phyloP scores from a whole-genome alignment of 345 rosid genomes.

The Acer yangbiense region DNA sequence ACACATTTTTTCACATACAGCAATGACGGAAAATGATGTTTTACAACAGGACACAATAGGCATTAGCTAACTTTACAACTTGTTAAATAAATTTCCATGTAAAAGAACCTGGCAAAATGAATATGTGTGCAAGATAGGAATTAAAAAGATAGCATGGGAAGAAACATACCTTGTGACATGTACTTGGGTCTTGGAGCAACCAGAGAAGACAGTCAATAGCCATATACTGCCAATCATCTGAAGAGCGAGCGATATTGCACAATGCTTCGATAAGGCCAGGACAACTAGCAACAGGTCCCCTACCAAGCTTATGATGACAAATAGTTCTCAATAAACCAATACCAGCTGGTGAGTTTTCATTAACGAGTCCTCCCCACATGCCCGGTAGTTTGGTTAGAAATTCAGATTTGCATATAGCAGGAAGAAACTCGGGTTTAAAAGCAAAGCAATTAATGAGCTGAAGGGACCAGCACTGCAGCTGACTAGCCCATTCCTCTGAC shows the following conservation, averaged over 20 bases:
- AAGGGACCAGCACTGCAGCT: slow-evolving; percentile 99
- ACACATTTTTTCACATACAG: not conserved
- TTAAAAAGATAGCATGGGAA: not conserved
- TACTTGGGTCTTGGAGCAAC: slow-evolving; percentile 90
- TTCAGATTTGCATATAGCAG: slow-evolving; percentile 84
- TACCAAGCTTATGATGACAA: slow-evolving; percentile 93
- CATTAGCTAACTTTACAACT: not conserved
- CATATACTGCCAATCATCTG: slow-evolving; percentile 99
- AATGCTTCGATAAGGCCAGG: slow-evolving; percentile 85
- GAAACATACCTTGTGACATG: slow-evolving; percentile 73
- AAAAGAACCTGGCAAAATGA: not conserved
- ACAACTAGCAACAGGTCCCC: slow-evolving; percentile 87
- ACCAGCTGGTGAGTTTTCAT: slow-evolving; percentile 98
- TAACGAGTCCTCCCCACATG: slow-evolving; percentile 99
- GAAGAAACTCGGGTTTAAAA: slow-evolving; percentile 97
- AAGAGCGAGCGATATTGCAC: slow-evolving; percentile 90
- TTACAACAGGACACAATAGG: not conserved
- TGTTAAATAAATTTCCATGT: not conserved
- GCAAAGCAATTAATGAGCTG: slow-evolving; percentile 99
- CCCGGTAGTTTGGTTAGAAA: slow-evolving; percentile 87
- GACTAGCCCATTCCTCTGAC: slow-evolving; percentile 99
- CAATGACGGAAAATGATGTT: not conserved
- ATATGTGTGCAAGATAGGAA: not conserved
- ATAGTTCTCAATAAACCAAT: slow-evolving; percentile 93
- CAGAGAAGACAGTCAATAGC: slow-evolving; percentile 97